Conservation (phyloP, 257 asterid species). For the Eustoma russellianum region DNA sequence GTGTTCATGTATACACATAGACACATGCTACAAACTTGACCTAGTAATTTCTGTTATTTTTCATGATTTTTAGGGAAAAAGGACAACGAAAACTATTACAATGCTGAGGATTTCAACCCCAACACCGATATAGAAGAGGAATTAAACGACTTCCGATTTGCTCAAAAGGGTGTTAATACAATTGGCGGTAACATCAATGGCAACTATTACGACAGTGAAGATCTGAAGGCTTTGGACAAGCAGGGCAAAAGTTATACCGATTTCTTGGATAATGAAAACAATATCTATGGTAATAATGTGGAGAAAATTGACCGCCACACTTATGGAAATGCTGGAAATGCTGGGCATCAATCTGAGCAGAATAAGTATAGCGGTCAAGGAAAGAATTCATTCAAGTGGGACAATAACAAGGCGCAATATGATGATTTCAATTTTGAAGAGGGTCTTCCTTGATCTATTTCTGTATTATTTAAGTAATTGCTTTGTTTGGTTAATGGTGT, state of each 20-base stretch:
- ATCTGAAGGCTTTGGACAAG: slow-evolving; percentile 12
- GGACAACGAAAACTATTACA: too few species aligned
- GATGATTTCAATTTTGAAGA: slow-evolving; percentile 29
- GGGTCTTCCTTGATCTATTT: slow-evolving; percentile 35
- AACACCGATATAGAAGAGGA: too few species aligned
- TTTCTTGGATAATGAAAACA: slow-evolving; percentile 51
- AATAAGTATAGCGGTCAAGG: slow-evolving; percentile 23
- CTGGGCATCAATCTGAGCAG: slow-evolving; percentile 16
- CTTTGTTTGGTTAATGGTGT: too few species aligned
- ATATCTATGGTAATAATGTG: slow-evolving; percentile 26
- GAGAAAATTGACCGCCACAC: slow-evolving; percentile 39
- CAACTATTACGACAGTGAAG: slow-evolving; percentile 15
- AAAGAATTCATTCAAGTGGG: slow-evolving; percentile 15
- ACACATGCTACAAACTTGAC: too few species aligned
- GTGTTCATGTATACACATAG: too few species aligned
- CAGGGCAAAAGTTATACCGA: slow-evolving; percentile 91
- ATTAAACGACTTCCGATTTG: too few species aligned
- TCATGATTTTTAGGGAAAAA: too few species aligned
- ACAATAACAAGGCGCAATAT: slow-evolving; percentile 12
- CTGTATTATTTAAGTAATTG: too few species aligned
- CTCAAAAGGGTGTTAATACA: too few species aligned
- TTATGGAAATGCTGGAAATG: slow-evolving; percentile 26
- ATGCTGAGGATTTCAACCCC: too few species aligned
- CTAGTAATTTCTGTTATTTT: too few species aligned
- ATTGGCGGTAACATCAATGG: slow-evolving; percentile 1